Evolutionary conservation across 495 filamentous ascomycete genomes (phyloP), one percentile per base, ranked within the genome.

Genomic region (Xylaria castorea): DNA sequence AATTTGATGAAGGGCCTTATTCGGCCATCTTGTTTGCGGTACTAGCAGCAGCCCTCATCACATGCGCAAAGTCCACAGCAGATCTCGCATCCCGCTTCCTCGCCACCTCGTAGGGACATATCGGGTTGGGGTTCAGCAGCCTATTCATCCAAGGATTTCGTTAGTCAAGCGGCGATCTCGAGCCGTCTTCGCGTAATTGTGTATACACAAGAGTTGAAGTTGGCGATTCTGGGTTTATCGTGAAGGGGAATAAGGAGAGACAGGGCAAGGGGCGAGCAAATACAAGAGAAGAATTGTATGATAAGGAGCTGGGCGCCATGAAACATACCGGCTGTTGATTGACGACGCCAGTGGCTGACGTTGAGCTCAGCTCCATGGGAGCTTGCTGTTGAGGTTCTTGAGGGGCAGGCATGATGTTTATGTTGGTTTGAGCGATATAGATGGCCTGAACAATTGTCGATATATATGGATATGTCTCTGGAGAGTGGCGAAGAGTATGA

Each of bases 51-150:
- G 18, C 60, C 73, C 64, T 79, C 79, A 62, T 79, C 74, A 64
- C 79, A 80, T 40, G 75, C 79, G 72, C 79, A 80, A 58, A 80
- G 79, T 14, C 77, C 79, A 68, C 77, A 79, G 75, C 79, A 80
- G 60, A 80, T 67, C 67, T 80, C 79, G 70, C 79, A 80, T 44
- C 77, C 79, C 30, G 74, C 79, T 36, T 79, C 79, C 71, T 80
- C 79, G 60, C 79, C 77, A 63, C 79, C 77, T 50, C 77, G 73
- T 25, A 78, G 64, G 68, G 73, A 71, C 65, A 78, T 75, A n/a
- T 76, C 73, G 70, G 76, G 75, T 38, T 78, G 75, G 63, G 79
- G 77, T 30, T 79, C 76, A 42, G 75, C 22, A 25, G 77, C 18
- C 78, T 80, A 40, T 65, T 14, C 25, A 32, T 53, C 6, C 25